Base-by-base conservation (phyloP, 768 basidiomycete species). In the Omphalotus guepiniiformis region DNA sequence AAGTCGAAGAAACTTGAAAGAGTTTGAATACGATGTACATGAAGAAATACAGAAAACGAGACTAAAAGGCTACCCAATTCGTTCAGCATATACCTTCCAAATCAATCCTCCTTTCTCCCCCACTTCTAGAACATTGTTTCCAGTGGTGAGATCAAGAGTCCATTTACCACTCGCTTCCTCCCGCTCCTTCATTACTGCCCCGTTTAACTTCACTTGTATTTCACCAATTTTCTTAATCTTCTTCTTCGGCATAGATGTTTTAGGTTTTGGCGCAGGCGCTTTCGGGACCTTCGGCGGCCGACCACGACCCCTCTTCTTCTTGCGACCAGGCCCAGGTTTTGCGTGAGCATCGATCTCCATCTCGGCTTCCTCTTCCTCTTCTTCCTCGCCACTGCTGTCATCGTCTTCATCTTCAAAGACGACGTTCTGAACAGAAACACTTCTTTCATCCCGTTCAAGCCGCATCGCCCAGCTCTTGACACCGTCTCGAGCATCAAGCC, bases 401-500 rank as follows among this genome's bases (percentile, higher is more conserved):
- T 83, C 85, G 16, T 79, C 80, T 11, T 76, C 77, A 23, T 69
- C 70, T 44, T 79, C 53, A 46, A 83, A 83, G 18, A 63, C 65
- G 39, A 88, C 66, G 46, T 79, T 73, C 36, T 67, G 68, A 29
- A 91, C 59, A 48, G 73, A 62, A 15, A 91, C 43, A 2, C 70
- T 72, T 3, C 73, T 73, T 58, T 91, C 89, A 7, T 71, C 74
- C 1, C 69, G 67, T 8, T 70, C 68, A 27, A 90, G 70, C 39
- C 81, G 73, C 61, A 88, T 67, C 3, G 79, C 78, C 89, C 89
- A 91, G 28, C 66, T 78, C 58, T 75, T 79, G 39, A 91, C 89
- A 3, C 88, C 85, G 43, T 88, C 85, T 35, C 71, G 71, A 47
- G 80, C 66, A 55, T 88, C 81, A 25, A 92, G 67, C 25, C 66